Evolutionary conservation across 768 basidiomycete species (phyloP).

Genomic region (Tylopilus felleus): DNA sequence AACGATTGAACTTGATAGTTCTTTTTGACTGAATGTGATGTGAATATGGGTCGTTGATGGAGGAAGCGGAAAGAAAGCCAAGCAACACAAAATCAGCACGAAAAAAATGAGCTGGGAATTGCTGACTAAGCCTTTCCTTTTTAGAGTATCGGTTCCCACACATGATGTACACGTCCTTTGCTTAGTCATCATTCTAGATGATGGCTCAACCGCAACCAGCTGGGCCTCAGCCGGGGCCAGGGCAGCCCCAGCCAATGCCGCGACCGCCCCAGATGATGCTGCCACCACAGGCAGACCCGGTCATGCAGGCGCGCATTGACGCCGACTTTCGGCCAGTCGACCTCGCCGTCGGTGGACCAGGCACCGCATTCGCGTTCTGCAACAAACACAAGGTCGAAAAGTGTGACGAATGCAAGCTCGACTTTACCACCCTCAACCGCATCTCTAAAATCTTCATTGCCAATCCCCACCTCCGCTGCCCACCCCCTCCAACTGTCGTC

Average conservation of each 20-base stretch:
- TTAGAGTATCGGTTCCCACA: slow-evolving; percentile 11
- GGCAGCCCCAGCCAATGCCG: slow-evolving; percentile 29
- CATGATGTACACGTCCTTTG: background rate
- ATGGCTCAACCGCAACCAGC: slow-evolving; percentile 69
- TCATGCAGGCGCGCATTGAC: slow-evolving; percentile 74
- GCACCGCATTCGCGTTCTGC: slow-evolving; percentile 59
- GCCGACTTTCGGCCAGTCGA: slow-evolving; percentile 60
- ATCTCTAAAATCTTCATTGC: slow-evolving; percentile 65
- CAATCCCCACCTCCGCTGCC: slow-evolving; percentile 72
- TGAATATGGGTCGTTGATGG: slow-evolving; percentile 28
- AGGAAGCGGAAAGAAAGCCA: slow-evolving; percentile 21
- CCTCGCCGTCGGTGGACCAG: slow-evolving; percentile 50
- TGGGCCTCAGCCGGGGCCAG: slow-evolving; percentile 25
- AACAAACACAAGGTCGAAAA: slow-evolving; percentile 64
- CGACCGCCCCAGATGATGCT: slow-evolving; percentile 42
- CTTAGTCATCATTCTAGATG: background rate
- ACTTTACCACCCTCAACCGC: slow-evolving; percentile 75
- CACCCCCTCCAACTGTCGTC: slow-evolving; percentile 74
- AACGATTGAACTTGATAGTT: slow-evolving; percentile 29
- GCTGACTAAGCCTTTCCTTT: slow-evolving; percentile 25
- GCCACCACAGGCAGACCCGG: slow-evolving; percentile 58
- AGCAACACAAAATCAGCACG: slow-evolving; percentile 9
- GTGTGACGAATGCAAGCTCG: slow-evolving; percentile 68
- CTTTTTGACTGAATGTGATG: slow-evolving; percentile 28
- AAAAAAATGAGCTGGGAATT: slow-evolving; percentile 27